phyloP scores from a whole-genome alignment of 2,329 filamentous ascomycete genomes.

The Verticillium isaacii region DNA sequence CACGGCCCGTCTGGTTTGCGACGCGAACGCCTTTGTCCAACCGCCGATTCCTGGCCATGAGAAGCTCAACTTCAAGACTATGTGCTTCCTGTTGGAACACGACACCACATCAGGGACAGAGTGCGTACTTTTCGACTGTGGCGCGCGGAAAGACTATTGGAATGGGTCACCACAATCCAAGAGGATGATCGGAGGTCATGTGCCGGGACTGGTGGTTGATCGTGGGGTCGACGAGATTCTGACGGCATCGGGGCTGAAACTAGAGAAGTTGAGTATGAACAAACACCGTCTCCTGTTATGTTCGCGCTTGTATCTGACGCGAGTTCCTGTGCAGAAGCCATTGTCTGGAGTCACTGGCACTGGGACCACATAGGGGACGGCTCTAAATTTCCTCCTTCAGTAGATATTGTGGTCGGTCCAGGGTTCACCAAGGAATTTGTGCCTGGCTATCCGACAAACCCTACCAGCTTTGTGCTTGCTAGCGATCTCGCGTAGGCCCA shows the following conservation, averaged over 20 bases:
- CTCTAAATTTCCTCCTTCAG: constrained; percentile 16
- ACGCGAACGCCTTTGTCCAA: constrained; percentile 9
- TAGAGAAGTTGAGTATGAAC: constrained; percentile 5
- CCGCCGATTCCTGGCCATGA: constrained; percentile 12
- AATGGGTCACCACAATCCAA: constrained; percentile 2
- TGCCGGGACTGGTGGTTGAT: constrained; percentile 7
- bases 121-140: constrained; percentile 11
- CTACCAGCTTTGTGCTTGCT: constrained; percentile 5
- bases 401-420: constrained; percentile 18
- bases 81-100: constrained; percentile 13
- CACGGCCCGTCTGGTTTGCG: constrained; percentile 9
- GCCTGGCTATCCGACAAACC: constrained; percentile 10
- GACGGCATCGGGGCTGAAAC: constrained; percentile 4
- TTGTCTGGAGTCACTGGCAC: constrained; percentile 23
- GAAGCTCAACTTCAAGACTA: constrained; percentile 12
- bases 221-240: constrained; percentile 14
- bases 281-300: too few relatives aligned
- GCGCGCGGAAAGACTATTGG: constrained; percentile 14
- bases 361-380: constrained; percentile 22
- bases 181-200: constrained; percentile 3
- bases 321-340: constrained; percentile 7
- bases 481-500: not conserved
- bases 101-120: not conserved
- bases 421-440: constrained; percentile 10
- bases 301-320: too few relatives aligned